A percentile compares a stretch with the other conserved stretches of the same genome.
Evolutionary conservation across 1,139 yeast species (phyloP).

Genomic region (Taiozyma sp.): DNA sequence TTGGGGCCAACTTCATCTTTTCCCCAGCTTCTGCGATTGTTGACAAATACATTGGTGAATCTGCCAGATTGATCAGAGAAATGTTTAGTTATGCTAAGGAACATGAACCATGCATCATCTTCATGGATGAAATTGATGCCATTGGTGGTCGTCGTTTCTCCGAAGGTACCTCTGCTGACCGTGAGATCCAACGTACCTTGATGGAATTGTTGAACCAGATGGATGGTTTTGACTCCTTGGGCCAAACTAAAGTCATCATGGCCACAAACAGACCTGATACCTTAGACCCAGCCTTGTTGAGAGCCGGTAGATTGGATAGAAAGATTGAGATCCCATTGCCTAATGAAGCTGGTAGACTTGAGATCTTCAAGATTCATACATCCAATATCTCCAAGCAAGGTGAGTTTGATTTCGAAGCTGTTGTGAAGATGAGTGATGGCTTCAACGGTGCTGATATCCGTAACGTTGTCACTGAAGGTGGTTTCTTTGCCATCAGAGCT

Average conservation of each 20-base stretch:
- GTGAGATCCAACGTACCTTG: slow-evolving; percentile 97
- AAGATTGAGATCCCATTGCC: slow-evolving; percentile 96
- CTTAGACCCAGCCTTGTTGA: slow-evolving; percentile 94
- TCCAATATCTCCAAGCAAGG: slow-evolving; percentile 84
- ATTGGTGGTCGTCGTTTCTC: slow-evolving; percentile 98
- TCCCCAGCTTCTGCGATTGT: slow-evolving; percentile 98
- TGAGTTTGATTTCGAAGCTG: slow-evolving; percentile 95
- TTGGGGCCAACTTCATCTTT: slow-evolving; percentile 96
- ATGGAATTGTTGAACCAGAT: slow-evolving; percentile 97
- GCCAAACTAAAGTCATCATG: slow-evolving; percentile 97
- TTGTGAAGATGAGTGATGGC: slow-evolving; percentile 97
- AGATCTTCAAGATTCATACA: slow-evolving; percentile 92
- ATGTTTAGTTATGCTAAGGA: slow-evolving; percentile 99
- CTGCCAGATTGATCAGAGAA: slow-evolving; percentile 94
- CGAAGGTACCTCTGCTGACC: slow-evolving; percentile 98
- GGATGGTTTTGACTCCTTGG: slow-evolving; percentile 98
- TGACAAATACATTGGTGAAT: slow-evolving; percentile 97
- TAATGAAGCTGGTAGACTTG: slow-evolving; percentile 93
- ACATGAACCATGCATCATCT: slow-evolving; percentile 97
- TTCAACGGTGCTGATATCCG: slow-evolving; percentile 99
- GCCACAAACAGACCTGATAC: slow-evolving; percentile 99
- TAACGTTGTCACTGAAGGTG: slow-evolving; percentile 98
- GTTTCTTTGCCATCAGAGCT: slow-evolving; percentile 96
- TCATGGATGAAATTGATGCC: slow-evolving; percentile 99
- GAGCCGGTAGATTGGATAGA: slow-evolving; percentile 98